A percentile compares a stretch with the other conserved stretches of the same genome.
phyloP scores from a whole-genome alignment of 2,329 filamentous ascomycete species.

The Claviceps sp. region DNA sequence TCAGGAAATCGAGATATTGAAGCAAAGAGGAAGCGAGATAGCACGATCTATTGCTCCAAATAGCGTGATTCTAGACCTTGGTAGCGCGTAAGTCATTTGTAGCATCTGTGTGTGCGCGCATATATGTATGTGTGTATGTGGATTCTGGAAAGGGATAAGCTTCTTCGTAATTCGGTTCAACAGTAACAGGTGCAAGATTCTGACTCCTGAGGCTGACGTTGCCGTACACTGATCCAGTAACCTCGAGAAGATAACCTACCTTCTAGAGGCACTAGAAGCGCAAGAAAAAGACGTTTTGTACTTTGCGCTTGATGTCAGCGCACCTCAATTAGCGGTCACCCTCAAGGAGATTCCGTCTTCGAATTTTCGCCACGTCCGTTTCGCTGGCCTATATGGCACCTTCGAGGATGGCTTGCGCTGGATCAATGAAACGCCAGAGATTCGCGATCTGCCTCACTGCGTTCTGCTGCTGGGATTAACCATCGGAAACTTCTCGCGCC shows the following conservation, averaged over 20 bases:
- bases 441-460: constrained; percentile 1
- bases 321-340: not conserved
- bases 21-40: not conserved
- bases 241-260: not conserved
- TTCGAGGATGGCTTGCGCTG: constrained; percentile 1
- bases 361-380: not conserved
- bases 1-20: constrained; percentile 1
- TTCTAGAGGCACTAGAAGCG: not conserved
- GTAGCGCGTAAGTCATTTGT: not conserved
- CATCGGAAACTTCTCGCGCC: constrained; percentile 1
- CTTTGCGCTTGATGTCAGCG: not conserved
- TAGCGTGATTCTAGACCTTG: not conserved
- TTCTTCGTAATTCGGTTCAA: no score
- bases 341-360: not conserved
- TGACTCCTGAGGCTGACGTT: not conserved
- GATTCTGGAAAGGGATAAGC: no score
- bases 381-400: not conserved
- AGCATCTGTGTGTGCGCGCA: no score
- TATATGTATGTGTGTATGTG: no score
- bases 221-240: not conserved
- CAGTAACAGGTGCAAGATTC: not conserved
- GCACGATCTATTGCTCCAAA: not conserved
- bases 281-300: not conserved
- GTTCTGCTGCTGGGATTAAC: not conserved
- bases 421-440: not conserved